Percentiles rank a stretch among this genome's conserved stretches.
Conservation (phyloP, 768 basidiomycete species). For the Gelatoporia subvermispora region DNA sequence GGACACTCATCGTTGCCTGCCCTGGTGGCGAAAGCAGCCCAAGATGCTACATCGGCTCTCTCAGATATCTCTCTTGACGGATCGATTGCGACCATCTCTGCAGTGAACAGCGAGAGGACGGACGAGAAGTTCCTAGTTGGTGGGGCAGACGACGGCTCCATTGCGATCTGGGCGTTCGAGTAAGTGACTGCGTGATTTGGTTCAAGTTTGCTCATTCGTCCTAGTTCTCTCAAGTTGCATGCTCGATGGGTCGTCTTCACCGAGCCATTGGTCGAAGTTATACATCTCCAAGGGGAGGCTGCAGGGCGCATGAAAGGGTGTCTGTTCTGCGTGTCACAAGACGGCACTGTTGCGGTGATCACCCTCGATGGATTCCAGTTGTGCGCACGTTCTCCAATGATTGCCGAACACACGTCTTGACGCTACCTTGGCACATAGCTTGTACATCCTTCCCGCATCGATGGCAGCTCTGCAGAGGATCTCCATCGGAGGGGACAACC, state of each 20-base stretch:
- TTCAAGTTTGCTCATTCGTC: neutral
- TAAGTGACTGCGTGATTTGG: conserved; percentile 27
- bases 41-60: conserved; percentile 7
- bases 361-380: conserved; percentile 69
- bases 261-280: conserved; percentile 53
- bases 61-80: conserved; percentile 48
- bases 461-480: conserved; percentile 59
- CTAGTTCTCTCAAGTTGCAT: conserved; percentile 58
- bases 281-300: conserved; percentile 48
- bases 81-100: conserved; percentile 44
- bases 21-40: conserved; percentile 3
- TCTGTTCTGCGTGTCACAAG: conserved; percentile 64
- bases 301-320: conserved; percentile 61
- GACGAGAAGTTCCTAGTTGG: conserved; percentile 64
- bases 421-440: conserved; percentile 34
- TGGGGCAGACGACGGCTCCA: conserved; percentile 73
- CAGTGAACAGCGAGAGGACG: conserved; percentile 53
- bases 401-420: neutral
- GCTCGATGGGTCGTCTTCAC: conserved; percentile 74
- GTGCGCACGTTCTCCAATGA: conserved; percentile 39
- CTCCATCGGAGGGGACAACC: conserved; percentile 61
- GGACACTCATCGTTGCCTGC: conserved; percentile 21
- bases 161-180: conserved; percentile 70
- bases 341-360: conserved; percentile 84
- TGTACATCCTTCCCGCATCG: conserved; percentile 80